Evolutionary conservation across 176 grass and related monocot genomes (phyloP), one percentile per base, ranked within the genome.

Genomic region (Pontederia paniculata): DNA sequence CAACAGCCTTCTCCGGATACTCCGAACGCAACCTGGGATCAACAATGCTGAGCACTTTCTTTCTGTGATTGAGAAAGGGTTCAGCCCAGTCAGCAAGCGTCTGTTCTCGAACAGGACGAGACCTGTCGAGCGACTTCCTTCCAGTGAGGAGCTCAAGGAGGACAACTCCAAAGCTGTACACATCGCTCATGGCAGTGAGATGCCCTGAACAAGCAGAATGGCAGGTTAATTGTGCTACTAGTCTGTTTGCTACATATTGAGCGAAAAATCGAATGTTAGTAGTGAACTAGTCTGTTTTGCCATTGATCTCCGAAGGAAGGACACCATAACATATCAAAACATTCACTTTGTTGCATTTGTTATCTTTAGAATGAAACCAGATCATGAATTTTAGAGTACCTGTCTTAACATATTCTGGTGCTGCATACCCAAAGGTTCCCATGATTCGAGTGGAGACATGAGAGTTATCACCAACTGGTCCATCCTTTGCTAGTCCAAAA

Each of bases 391-490:
- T 51, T 16, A 70, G 0, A 70, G 23, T 57, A 76, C 78, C 78
- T 70, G 78, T 81, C 78, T 71, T 76, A 8, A 81, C 76, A 47
- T 81, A 81, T 58, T 81, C 78, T 23, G 78, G 78, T 44, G 78
- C 78, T 21, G 78, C 78, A 61, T 81, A 81, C 46, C 78, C 78
- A 20, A 60, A 60, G 51, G 78, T 81, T 10, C 78, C 78, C 78
- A 81, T 81, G 54, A 81, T 81, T 52, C 78, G 72, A 9, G 78
- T 81, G 37, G 78, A 76, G 44, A 81, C 72, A 60, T 81, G 78
- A n/a, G 78, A 81, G 41, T 76, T 66, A 44, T 81, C 78, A 20
- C 66, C 78, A 41, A 76, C 72, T 16, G 78, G 78, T 60, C 78
- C 72, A 51, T 73, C 72, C 67, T 81, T 81, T 47, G 78, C 78